Percentiles rank a stretch among this genome's conserved stretches.
Evolutionary conservation across 2,329 filamentous ascomycete species (phyloP).

Genomic region (Sclerotinia minor): DNA sequence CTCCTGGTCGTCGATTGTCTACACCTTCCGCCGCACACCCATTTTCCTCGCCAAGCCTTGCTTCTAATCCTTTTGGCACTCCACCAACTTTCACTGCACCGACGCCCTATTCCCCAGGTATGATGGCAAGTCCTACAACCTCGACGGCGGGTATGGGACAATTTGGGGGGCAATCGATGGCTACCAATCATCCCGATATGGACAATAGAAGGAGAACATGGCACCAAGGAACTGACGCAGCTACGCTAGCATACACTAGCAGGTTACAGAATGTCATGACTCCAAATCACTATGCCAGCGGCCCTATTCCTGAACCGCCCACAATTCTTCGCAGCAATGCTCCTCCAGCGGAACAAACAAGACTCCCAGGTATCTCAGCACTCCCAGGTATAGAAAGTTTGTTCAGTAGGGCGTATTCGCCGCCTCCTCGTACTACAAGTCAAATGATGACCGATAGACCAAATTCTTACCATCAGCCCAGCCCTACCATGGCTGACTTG

Average conservation of each 20-base stretch:
- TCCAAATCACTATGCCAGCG: slow-evolving; percentile 56
- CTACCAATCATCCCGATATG: slow-evolving; percentile 62
- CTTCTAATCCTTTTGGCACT: slow-evolving; percentile 52
- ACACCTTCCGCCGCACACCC: slow-evolving; percentile 76
- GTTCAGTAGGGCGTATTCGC: slow-evolving; percentile 65
- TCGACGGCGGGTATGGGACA: slow-evolving; percentile 57
- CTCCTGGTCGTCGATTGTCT: slow-evolving; percentile 73
- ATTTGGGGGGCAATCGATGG: slow-evolving; percentile 64
- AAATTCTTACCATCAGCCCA: slow-evolving; percentile 21
- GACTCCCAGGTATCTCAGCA: slow-evolving; percentile 84
- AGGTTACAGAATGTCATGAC: slow-evolving; percentile 74
- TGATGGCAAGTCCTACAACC: slow-evolving; percentile 66
- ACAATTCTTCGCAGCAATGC: slow-evolving; percentile 38
- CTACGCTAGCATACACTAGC: slow-evolving; percentile 55
- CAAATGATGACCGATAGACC: slow-evolving; percentile 73
- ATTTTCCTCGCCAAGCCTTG: slow-evolving; percentile 59
- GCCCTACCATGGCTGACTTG: slow-evolving; percentile 43
- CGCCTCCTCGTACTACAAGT: slow-evolving; percentile 64
- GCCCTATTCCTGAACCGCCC: slow-evolving; percentile 34
- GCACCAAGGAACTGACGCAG: slow-evolving; percentile 75
- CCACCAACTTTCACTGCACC: slow-evolving; percentile 56
- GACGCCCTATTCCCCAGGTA: slow-evolving; percentile 58
- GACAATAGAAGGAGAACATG: slow-evolving; percentile 84
- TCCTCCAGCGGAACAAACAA: slow-evolving; percentile 52
- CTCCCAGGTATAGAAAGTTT: slow-evolving; percentile 93